Percentiles rank a stretch among this genome's conserved stretches.
Evolutionary conservation across 2,329 filamentous ascomycete genomes (phyloP).

Genomic region (Berkeleyomyces basicola): DNA sequence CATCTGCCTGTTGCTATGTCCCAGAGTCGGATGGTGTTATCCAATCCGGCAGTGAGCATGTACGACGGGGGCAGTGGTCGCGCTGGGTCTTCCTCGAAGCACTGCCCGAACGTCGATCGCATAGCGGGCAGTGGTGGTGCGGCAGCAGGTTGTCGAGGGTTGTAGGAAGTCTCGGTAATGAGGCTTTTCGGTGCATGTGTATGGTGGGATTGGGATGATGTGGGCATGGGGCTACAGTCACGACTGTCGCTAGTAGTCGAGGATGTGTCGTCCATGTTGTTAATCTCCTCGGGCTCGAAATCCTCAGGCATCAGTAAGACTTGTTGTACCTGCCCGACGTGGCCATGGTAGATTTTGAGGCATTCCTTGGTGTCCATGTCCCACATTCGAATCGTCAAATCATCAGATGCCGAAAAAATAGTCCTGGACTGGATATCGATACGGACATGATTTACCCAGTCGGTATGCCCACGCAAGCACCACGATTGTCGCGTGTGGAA

Average conservation of each 20-base stretch:
- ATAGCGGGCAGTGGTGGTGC: slow-evolving; percentile 25
- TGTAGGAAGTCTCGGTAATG: neutral
- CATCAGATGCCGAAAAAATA: slow-evolving; percentile 83
- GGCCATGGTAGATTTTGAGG: slow-evolving; percentile 65
- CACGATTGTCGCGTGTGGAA: slow-evolving; percentile 71
- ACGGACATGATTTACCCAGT: slow-evolving; percentile 95
- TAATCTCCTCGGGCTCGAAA: slow-evolving; percentile 67
- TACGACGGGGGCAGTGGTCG: slow-evolving; percentile 70
- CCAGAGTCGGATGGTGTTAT: slow-evolving; percentile 86
- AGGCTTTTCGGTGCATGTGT: neutral
- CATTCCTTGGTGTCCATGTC: slow-evolving; percentile 72
- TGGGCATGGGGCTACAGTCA: slow-evolving; percentile 15
- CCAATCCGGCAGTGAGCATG: slow-evolving; percentile 82
- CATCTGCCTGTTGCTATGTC: slow-evolving; percentile 69
- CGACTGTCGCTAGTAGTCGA: slow-evolving; percentile 34
- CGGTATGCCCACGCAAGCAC: slow-evolving; percentile 64
- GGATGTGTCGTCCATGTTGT: slow-evolving; percentile 34
- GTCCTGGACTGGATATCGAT: slow-evolving; percentile 71
- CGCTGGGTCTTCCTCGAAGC: slow-evolving; percentile 42
- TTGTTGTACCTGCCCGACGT: slow-evolving; percentile 91
- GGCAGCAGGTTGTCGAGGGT: neutral
- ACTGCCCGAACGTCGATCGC: slow-evolving; percentile 39
- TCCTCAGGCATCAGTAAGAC: slow-evolving; percentile 69
- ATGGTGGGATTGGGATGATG: slow-evolving; percentile 11
- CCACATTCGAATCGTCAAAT: slow-evolving; percentile 83